phyloP scores from a whole-genome alignment of 2,329 filamentous ascomycete genomes.

The Emmonsia crescens region DNA sequence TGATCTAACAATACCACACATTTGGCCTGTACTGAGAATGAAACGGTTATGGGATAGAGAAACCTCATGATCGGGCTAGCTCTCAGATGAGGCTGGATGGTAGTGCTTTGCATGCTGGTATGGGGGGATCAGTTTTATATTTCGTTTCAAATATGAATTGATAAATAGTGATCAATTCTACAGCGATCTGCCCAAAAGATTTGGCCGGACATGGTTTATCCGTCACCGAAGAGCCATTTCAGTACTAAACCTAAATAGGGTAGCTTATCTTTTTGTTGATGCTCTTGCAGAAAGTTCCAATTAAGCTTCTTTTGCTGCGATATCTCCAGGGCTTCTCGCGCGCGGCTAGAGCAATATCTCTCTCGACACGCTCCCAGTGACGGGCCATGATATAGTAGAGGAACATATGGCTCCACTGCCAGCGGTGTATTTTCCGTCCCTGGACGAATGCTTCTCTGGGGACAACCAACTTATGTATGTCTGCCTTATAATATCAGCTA shows the following conservation, averaged over 20 bases:
- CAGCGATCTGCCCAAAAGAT: no score
- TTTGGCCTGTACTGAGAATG: no score
- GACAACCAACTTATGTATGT: slow-evolving; percentile 66
- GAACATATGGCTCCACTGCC: slow-evolving; percentile 56
- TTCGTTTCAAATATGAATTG: no score
- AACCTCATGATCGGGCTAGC: no score
- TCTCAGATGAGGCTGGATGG: no score
- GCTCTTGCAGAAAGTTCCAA: slow-evolving; percentile 8
- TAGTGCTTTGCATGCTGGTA: not conserved
- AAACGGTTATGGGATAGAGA: no score
- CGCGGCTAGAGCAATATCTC: not conserved
- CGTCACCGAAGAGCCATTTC: not conserved
- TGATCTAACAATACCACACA: no score
- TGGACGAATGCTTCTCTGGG: slow-evolving; percentile 75
- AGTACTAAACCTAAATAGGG: slow-evolving; percentile 24
- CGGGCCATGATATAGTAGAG: slow-evolving; percentile 30
- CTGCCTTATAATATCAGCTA: not conserved
- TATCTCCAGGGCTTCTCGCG: not conserved
- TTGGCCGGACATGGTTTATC: not conserved
- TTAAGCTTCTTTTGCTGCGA: not conserved
- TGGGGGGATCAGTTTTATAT: not conserved
- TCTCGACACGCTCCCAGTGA: not conserved
- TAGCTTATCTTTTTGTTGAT: slow-evolving; percentile 28
- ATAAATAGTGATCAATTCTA: no score
- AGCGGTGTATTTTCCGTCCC: slow-evolving; percentile 69